Conservation (phyloP, 1,284 basidiomycete species). For the Golubevia sp. region DNA sequence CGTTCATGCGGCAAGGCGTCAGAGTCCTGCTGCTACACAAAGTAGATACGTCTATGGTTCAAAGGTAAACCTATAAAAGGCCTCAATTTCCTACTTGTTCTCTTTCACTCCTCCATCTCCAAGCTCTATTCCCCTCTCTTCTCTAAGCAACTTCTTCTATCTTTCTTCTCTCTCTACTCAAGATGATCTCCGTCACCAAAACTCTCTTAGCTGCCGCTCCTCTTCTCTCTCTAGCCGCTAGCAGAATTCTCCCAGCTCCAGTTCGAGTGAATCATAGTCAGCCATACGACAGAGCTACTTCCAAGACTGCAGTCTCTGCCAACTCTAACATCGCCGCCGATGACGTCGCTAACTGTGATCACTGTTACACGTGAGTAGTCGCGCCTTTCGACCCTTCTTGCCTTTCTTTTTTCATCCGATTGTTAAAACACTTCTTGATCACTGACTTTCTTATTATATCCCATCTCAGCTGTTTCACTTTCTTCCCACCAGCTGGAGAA, state of each 20-base stretch:
- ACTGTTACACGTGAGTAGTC: neutral
- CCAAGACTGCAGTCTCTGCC: neutral
- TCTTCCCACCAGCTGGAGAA: neutral
- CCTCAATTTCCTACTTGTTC: neutral
- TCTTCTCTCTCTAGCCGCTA: neutral
- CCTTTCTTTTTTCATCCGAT: no score
- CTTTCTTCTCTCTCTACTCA: neutral
- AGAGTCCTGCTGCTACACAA: no score
- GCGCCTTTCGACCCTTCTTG: no score
- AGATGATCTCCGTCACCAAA: neutral
- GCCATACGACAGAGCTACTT: no score
- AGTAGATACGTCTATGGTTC: no score
- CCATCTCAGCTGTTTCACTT: neutral
- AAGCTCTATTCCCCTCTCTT: no score
- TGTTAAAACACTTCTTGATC: neutral
- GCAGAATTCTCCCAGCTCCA: neutral
- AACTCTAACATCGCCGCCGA: neutral
- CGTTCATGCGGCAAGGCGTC: no score
- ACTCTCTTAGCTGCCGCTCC: neutral
- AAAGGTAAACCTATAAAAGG: no score
- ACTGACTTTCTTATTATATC: neutral
- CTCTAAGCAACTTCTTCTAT: no score
- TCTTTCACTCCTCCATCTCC: conserved; percentile 1
- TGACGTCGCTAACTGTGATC: neutral
- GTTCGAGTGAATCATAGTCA: neutral